A percentile compares a stretch with the other conserved stretches of the same genome.
Conservation (phyloP, 345 rosid species). For the Salix koriyanagi region DNA sequence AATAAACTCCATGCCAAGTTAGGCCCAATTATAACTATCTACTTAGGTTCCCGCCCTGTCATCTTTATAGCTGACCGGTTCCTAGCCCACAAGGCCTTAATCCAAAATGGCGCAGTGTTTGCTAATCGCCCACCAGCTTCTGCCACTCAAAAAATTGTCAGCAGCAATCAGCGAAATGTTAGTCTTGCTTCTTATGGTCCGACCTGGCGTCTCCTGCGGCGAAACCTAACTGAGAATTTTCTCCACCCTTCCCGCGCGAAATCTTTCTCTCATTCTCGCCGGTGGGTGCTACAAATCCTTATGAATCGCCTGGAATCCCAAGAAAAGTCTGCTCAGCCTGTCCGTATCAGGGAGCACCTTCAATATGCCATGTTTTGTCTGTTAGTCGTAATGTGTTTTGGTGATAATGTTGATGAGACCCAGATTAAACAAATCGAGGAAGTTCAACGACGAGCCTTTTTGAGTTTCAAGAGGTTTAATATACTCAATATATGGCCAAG, state of each 20-base stretch:
- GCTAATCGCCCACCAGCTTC: constrained; percentile 9
- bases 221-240: neutral
- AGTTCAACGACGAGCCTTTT: neutral
- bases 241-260: constrained; percentile 2
- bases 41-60: constrained; percentile 11
- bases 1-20: constrained; percentile 1
- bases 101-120: constrained; percentile 2
- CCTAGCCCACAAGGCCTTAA: constrained; percentile 8
- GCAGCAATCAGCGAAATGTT: neutral
- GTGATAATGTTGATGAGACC: neutral
- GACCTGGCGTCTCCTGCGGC: constrained; percentile 3
- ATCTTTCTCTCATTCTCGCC: neutral
- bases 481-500: constrained; percentile 8
- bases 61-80: constrained; percentile 15
- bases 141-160: neutral
- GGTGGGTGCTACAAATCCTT: neutral
- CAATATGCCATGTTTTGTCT: constrained; percentile 7
- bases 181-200: constrained; percentile 1
- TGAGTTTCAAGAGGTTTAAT: constrained; percentile 4
- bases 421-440: neutral
- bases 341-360: neutral
- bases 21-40: constrained; percentile 15
- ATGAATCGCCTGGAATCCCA: neutral
- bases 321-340: neutral
- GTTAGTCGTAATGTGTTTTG: constrained; percentile 7